Evolutionary conservation across 2,329 filamentous ascomycete genomes (phyloP).

Genomic region (Chlorencoelia australis): DNA sequence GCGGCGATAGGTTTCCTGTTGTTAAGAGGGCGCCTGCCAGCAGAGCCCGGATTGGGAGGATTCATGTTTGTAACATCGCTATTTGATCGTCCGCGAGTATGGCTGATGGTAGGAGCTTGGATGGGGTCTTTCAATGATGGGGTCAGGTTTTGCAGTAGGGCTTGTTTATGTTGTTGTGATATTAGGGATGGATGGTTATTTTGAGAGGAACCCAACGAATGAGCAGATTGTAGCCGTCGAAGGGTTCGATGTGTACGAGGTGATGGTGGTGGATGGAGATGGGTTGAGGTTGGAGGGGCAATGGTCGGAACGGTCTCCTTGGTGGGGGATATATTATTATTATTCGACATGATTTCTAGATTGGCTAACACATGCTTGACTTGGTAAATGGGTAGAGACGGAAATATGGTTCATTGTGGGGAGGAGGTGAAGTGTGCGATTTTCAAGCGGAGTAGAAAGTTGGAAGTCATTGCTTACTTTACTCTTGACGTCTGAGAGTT

Average conservation of each 20-base stretch:
- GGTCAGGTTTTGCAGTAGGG: conserved; percentile 25
- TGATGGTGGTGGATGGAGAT: conserved; percentile 44
- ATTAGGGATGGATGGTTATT: conserved; percentile 42
- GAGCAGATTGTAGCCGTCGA: conserved; percentile 67
- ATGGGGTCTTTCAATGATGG: conserved; percentile 5
- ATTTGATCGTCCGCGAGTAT: conserved; percentile 55
- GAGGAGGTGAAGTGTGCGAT: too few relatives aligned
- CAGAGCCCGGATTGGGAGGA: conserved; percentile 29
- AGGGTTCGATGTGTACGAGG: conserved; percentile 57
- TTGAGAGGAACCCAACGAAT: conserved; percentile 50
- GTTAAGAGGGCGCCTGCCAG: conserved; percentile 34
- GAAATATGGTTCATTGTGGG: too few relatives aligned
- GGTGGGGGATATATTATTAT: conserved; percentile 16
- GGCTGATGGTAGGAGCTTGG: conserved; percentile 19
- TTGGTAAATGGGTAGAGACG: too few relatives aligned
- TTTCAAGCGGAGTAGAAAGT: too few relatives aligned
- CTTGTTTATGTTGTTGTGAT: conserved; percentile 49
- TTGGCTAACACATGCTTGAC: too few relatives aligned
- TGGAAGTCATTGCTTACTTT: too few relatives aligned
- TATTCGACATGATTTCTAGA: too few relatives aligned
- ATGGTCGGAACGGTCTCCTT: conserved; percentile 20
- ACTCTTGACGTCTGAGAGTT: too few relatives aligned
- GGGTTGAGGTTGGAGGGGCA: conserved; percentile 12
- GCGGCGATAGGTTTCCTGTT: conserved; percentile 39
- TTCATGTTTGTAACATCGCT: conserved; percentile 52